Base-by-base conservation (phyloP, 108 stramenopile genomes). In the Skeletonema costatum region DNA sequence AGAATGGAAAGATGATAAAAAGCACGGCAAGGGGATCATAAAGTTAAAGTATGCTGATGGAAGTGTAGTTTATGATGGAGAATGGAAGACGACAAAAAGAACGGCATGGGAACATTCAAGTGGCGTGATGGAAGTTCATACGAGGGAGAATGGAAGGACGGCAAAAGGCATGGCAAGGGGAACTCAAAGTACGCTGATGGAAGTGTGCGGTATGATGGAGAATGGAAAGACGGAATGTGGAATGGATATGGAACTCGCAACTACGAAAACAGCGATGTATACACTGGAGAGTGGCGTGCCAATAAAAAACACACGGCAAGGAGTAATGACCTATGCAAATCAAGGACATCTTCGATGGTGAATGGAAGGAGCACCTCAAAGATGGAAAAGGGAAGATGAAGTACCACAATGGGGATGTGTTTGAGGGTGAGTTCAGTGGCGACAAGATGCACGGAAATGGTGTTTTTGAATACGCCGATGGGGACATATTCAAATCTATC, bases 261-360 rank as follows among this genome's bases (percentile, higher is more conserved):
- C 12, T 41, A 41, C 10, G 0, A 9, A 41, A 12, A 41, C 38
- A 87, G 90, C 5, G 87, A 75, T 67, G 56, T 53, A n/a, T 91
- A 91, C 60, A 88, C 87, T 32, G 90, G 90, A 19, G 59, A 42
- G 5, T 93, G 88, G 89, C 50, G 31, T 32, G 56, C n/a, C 12
- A 66, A 69, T 51, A 79, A 72, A 41, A 79, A 72, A 41, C 42
- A 78, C 48, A 86, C n/a, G 81, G 91, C 2, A 58, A 35, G 91
- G 93, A 21, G 68, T 39, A 16, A 79, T 89, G 77, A 33, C 51
- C 0, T 94, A 80, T 73, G 71, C 84, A 17, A 82, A 87, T 61
- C 1, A 21, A 29, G 63, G 63, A 64, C 63, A 11, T 11, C 17
- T 64, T 41, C 38, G 50, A 53, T 1, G 63, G 63, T 17, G 12